Conservation (phyloP, 768 basidiomycete species). For the Cystofilobasidium bisporidii region DNA sequence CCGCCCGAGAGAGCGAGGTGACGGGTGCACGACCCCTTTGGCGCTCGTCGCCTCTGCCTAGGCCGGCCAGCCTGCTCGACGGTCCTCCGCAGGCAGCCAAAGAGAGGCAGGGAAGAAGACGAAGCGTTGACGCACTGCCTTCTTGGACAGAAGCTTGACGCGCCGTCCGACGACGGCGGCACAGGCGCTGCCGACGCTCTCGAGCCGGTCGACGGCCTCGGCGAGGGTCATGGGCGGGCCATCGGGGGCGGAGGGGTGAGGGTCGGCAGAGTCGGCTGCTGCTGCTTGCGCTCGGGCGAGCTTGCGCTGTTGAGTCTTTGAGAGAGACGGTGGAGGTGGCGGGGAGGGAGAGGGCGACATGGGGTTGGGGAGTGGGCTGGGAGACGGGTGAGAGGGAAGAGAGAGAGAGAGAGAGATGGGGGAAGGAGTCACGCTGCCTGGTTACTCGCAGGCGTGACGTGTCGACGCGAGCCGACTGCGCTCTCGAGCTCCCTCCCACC, state of each 20-base stretch:
- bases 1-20: too few species aligned
- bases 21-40: too few species aligned
- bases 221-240: not conserved
- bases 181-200: constrained; percentile 1
- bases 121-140: not conserved
- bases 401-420: too few species aligned
- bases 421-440: too few species aligned
- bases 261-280: not conserved
- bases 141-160: not conserved
- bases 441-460: too few species aligned
- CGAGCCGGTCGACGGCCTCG: not conserved
- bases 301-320: constrained; percentile 4
- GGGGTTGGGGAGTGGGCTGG: not conserved
- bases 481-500: too few species aligned
- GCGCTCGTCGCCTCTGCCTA: too few species aligned
- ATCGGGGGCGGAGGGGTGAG: not conserved
- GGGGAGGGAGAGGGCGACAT: not conserved
- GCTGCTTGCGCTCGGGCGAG: not conserved
- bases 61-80: too few species aligned
- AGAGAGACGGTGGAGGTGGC: not conserved
- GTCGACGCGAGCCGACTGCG: too few species aligned
- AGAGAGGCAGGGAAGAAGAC: too few species aligned
- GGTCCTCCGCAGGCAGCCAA: too few species aligned
- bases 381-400: not conserved
- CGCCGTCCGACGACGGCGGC: not conserved